These are phyloP conservation scores for Termitomyces sp. DNA, from an alignment of 1,284 basidiomycete genomes.

Conservation along the genomic window DNA sequence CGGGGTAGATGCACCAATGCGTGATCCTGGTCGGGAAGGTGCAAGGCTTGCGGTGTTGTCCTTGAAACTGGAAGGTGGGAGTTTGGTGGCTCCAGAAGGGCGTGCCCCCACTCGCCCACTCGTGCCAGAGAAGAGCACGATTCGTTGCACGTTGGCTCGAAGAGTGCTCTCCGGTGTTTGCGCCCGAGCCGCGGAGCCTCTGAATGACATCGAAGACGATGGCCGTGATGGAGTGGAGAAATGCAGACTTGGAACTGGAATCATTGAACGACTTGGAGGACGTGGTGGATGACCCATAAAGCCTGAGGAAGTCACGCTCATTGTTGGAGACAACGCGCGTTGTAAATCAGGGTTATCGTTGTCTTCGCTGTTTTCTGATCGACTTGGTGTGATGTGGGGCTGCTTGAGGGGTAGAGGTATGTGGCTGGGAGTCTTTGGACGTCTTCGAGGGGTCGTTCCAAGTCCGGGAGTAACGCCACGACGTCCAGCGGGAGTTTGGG, in stretches of 20 bases:
- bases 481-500: conserved; percentile 34
- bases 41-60: conserved; percentile 49
- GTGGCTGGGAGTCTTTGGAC: conserved; percentile 71
- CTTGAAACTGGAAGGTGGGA: conserved; percentile 73
- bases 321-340: conserved; percentile 62
- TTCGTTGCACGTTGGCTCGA: conserved; percentile 49
- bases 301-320: conserved; percentile 28
- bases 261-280: conserved; percentile 76
- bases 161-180: conserved; percentile 66
- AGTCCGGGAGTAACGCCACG: conserved; percentile 32
- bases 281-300: conserved; percentile 49
- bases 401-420: conserved; percentile 59
- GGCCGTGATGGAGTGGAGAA: conserved; percentile 68
- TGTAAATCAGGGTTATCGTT: conserved; percentile 45
- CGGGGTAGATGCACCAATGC: conserved; percentile 57
- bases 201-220: conserved; percentile 64
- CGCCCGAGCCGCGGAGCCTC: conserved; percentile 42
- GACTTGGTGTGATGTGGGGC: conserved; percentile 44
- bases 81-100: conserved; percentile 32
- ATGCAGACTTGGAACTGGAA: conserved; percentile 70
- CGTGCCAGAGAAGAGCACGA: conserved; percentile 46
- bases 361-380: conserved; percentile 41
- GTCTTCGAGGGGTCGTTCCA: conserved; percentile 47
- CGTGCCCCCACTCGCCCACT: conserved; percentile 34
- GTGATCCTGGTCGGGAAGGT: conserved; percentile 63